These are phyloP conservation scores for Syncephalis plumigaleata DNA, from an alignment of 371 early-diverging fungal species.

Conservation along the genomic window DNA sequence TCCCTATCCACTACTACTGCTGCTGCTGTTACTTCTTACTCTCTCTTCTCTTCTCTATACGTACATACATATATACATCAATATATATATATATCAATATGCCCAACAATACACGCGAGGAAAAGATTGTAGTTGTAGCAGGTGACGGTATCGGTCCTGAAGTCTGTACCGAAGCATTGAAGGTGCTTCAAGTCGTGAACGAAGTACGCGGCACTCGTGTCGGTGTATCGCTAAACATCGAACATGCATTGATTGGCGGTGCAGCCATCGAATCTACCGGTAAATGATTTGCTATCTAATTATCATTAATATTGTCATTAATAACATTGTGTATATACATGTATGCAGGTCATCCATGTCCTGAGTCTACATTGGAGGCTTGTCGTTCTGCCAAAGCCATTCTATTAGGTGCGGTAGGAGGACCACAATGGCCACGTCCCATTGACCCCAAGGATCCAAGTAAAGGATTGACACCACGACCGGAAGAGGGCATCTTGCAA, in stretches of 20 bases:
- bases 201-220: constrained; percentile 30
- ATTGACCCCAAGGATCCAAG: constrained; percentile 21
- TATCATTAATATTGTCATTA: constrained; percentile 1
- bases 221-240: constrained; percentile 45
- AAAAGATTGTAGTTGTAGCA: constrained; percentile 61
- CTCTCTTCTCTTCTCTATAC: too few species aligned
- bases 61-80: too few species aligned
- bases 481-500: constrained; percentile 85
- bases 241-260: constrained; percentile 74
- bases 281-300: constrained; percentile 11
- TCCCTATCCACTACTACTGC: too few species aligned
- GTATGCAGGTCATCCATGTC: constrained; percentile 58
- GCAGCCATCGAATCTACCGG: constrained; percentile 83
- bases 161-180: constrained; percentile 76
- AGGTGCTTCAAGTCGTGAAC: constrained; percentile 62
- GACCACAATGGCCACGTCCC: constrained; percentile 77
- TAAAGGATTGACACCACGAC: constrained; percentile 60
- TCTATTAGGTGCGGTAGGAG: constrained; percentile 93
- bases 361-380: constrained; percentile 55
- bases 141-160: constrained; percentile 96
- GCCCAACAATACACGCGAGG: too few species aligned
- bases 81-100: too few species aligned
- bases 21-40: too few species aligned
- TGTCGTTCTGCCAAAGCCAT: constrained; percentile 75
- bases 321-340: background rate